Conservation (phyloP, 768 basidiomycete genomes). For the Tulasnella calospora region DNA sequence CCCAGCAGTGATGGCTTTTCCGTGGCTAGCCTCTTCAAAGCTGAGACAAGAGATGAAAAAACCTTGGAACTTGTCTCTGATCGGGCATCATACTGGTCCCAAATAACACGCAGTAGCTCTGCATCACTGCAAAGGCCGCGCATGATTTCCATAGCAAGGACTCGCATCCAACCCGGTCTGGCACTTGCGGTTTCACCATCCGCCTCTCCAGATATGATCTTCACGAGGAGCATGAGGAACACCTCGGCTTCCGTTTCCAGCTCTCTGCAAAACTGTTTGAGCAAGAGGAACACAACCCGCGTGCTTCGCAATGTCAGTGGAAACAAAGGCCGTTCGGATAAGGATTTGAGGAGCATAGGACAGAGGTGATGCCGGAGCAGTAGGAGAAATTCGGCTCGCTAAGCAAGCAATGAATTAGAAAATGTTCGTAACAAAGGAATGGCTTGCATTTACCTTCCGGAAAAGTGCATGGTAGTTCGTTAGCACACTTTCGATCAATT, state of each 20-base stretch:
- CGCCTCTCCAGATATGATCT: constrained; percentile 40
- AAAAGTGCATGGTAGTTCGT: constrained; percentile 88
- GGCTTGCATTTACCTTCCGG: constrained; percentile 52
- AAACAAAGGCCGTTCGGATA: constrained; percentile 75
- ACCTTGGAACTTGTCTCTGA: constrained; percentile 44
- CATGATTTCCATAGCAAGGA: constrained; percentile 88
- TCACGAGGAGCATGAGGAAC: constrained; percentile 58
- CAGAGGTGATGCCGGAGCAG: constrained; percentile 88
- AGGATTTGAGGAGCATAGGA: constrained; percentile 77
- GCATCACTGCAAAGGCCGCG: constrained; percentile 80
- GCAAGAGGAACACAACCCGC: constrained; percentile 85
- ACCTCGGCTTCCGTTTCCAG: constrained; percentile 80
- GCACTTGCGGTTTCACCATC: constrained; percentile 34
- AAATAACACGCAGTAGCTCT: constrained; percentile 71
- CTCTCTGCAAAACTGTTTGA: constrained; percentile 84
- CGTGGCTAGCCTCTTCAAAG: constrained; percentile 79
- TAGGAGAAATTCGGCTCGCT: constrained; percentile 79
- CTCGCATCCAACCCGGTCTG: constrained; percentile 75
- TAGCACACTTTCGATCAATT: constrained; percentile 92
- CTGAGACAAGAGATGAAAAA: constrained; percentile 71
- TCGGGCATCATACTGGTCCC: constrained; percentile 68
- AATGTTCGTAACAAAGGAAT: not conserved
- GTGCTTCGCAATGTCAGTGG: constrained; percentile 86
- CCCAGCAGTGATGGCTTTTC: constrained; percentile 86
- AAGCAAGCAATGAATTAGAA: constrained; percentile 20